Evolutionary conservation across 441 rosid species (phyloP), one percentile per base, ranked within the genome.

Genomic region (Macaranga tanarius): DNA sequence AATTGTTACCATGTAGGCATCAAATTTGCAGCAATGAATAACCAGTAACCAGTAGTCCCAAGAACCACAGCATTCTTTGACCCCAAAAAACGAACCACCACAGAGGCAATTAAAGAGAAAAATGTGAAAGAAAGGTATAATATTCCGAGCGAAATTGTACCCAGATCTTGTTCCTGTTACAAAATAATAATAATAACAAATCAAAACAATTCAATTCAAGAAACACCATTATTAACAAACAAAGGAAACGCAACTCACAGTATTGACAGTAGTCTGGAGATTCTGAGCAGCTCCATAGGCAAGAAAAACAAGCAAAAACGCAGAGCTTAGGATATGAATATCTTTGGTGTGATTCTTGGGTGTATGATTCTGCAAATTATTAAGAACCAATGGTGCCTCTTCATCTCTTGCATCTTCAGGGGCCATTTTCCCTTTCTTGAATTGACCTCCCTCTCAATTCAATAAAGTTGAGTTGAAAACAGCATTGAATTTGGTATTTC

Each of bases 231-330:
- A 26, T 7, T 4, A 26, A 26, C 25, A 51, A 67, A 59, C 17
- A 5, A 58, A 42, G 8, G 47, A 42, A 42, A 42, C 47, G 11
- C 47, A 42, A 67, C 87, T 82, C 65, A 92, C 96, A 50, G 89
- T 79, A 70, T 90, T 90, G 72, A 94, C 76, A 28, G 93, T 92
- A 13, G 92, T 89, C 80, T 92, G 90, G 23, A 94, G 88, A 84
- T 95, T 95, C 87, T 92, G 99, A 75, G 99, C 97, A 70, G 97
- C 99, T 62, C 99, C 99, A 65, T 81, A 94, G 65, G 97, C 91
- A 71, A 85, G 89, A 79, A 94, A 94, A 72, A 94, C 73, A 61
- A 94, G 84, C 79, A 94, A 76, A 67, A 95, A 95, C 40, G 94
- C 88, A 65, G 78, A 80, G 83, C 99, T 95, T 66, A 94, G 82